A percentile compares a stretch with the other conserved stretches of the same genome.
Conservation (phyloP, 371 early-diverging fungal genomes). For the Mycotypha africana region DNA sequence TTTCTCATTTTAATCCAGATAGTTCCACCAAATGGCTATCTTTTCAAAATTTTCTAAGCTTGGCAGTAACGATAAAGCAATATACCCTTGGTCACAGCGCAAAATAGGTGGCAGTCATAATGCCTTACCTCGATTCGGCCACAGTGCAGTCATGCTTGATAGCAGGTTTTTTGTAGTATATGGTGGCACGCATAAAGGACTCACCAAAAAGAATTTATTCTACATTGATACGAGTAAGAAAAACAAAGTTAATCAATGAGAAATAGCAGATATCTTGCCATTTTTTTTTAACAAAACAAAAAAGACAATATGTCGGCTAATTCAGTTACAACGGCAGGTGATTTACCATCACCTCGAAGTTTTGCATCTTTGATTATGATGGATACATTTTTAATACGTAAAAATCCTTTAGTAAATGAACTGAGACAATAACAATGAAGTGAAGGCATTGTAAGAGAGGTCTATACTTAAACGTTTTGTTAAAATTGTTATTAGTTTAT, state of each 20-base stretch:
- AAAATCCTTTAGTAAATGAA: no score
- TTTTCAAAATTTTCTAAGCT: conserved; percentile 26
- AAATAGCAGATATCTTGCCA: no score
- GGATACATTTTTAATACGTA: conserved; percentile 20
- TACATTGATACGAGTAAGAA: conserved; percentile 46
- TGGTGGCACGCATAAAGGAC: conserved; percentile 37
- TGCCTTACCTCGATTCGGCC: conserved; percentile 44
- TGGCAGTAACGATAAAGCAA: conserved; percentile 11
- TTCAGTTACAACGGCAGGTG: conserved; percentile 15
- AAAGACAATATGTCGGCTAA: conserved; percentile 18
- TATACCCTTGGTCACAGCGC: conserved; percentile 28
- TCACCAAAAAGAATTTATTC: conserved; percentile 39
- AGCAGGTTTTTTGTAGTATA: conserved; percentile 40
- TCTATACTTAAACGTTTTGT: no score
- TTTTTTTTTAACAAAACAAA: no score
- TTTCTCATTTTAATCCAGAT: not conserved
- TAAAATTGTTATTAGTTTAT: no score
- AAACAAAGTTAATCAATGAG: not conserved
- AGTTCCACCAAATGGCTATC: conserved; percentile 7
- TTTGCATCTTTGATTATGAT: conserved; percentile 12
- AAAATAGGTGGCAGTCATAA: conserved; percentile 14
- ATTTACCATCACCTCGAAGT: conserved; percentile 20
- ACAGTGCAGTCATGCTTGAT: conserved; percentile 39
- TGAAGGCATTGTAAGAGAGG: not conserved
- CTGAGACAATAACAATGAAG: no score